A percentile compares a stretch with the other conserved stretches of the same genome.
phyloP scores from a whole-genome alignment of 2,329 filamentous ascomycete species.

The Aspergillus jensenii region DNA sequence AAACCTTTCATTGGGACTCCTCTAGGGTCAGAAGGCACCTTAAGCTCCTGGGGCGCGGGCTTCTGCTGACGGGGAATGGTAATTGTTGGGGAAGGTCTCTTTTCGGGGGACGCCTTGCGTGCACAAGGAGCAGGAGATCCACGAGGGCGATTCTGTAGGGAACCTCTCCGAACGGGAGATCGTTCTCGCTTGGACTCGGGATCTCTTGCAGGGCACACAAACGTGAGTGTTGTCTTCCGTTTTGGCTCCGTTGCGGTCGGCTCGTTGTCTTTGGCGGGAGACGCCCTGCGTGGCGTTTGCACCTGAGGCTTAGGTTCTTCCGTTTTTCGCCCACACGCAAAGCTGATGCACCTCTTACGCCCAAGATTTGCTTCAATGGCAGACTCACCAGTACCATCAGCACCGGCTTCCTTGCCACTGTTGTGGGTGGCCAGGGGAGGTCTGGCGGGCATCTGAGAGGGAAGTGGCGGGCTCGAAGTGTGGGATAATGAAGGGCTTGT shows the following conservation, averaged over 20 bases:
- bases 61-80: conserved; percentile 3
- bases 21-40: conserved; percentile 19
- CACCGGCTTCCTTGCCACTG: conserved; percentile 25
- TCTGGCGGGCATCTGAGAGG: conserved; percentile 40
- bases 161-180: conserved; percentile 23
- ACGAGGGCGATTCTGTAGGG: conserved; percentile 30
- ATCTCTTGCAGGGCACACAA: conserved; percentile 46
- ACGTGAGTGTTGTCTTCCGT: conserved; percentile 48
- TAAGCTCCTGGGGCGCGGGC: conserved; percentile 9
- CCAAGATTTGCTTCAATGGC: conserved; percentile 63
- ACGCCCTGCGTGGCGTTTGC: conserved; percentile 22
- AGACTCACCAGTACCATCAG: conserved; percentile 49
- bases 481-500: conserved; percentile 86
- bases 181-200: conserved; percentile 27
- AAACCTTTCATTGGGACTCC: conserved; percentile 37
- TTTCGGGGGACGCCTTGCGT: conserved; percentile 28
- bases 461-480: conserved; percentile 83
- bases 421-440: conserved; percentile 13
- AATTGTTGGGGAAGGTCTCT: conserved; percentile 6
- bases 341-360: conserved; percentile 87
- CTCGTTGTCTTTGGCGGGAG: conserved; percentile 19
- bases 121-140: conserved; percentile 43
- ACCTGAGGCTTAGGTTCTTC: conserved; percentile 40
- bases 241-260: conserved; percentile 31
- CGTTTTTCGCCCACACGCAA: conserved; percentile 75